phyloP scores from a whole-genome alignment of 345 rosid species.

The Citrus unshiu region DNA sequence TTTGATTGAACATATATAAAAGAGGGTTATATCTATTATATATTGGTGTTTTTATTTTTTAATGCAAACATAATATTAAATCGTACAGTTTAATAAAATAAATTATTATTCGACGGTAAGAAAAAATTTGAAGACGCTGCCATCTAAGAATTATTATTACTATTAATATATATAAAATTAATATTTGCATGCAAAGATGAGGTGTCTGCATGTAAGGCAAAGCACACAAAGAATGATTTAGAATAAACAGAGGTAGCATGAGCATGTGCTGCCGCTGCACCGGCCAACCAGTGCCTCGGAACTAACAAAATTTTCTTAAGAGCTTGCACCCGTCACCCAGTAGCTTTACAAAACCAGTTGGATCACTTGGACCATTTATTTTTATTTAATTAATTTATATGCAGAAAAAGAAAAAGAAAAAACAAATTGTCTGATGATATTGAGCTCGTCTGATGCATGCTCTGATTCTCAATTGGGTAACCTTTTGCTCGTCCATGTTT shows the following conservation, averaged over 20 bases:
- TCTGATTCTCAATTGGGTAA: background rate
- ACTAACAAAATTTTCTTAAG: background rate
- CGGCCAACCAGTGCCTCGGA: conserved; percentile 4
- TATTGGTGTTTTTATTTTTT: no score
- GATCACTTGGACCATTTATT: background rate
- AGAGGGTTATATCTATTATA: no score
- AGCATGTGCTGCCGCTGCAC: background rate
- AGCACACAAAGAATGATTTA: background rate
- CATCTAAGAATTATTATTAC: no score
- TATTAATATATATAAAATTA: background rate
- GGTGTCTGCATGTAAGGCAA: conserved; percentile 1
- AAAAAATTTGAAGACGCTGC: no score
- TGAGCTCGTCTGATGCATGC: background rate
- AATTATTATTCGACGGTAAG: no score
- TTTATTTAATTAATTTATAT: background rate
- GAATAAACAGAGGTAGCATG: background rate
- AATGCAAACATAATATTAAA: no score
- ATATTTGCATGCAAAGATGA: conserved; percentile 9
- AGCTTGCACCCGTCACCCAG: background rate
- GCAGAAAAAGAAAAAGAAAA: background rate
- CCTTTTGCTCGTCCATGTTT: background rate
- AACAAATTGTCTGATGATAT: background rate
- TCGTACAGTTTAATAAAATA: no score
- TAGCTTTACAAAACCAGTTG: background rate
- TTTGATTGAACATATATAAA: no score